phyloP scores from a whole-genome alignment of 345 rosid species.

The Brassica incana region DNA sequence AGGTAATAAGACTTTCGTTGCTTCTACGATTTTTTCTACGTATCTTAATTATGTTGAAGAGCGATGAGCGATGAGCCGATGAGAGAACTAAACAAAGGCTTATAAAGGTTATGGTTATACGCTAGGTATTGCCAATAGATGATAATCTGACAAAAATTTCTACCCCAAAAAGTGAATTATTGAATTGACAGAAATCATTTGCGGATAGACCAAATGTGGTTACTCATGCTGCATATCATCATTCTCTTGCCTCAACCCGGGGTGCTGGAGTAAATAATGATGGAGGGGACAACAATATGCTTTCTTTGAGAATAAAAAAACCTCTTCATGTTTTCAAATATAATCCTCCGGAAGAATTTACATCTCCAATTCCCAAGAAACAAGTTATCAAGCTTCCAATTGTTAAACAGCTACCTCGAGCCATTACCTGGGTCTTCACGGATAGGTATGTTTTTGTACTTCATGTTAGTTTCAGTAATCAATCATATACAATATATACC shows the following conservation, averaged over 20 bases:
- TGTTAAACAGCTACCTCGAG: conserved; percentile 19
- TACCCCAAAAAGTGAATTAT: background rate
- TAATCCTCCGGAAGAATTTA: background rate
- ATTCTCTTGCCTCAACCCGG: background rate
- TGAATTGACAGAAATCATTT: background rate
- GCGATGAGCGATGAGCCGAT: no score
- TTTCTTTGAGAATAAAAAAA: conserved; percentile 6
- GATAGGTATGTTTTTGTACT: conserved; percentile 12
- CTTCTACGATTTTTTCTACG: background rate
- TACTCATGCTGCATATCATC: background rate
- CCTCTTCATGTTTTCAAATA: background rate
- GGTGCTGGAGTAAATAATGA: background rate
- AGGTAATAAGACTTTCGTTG: conserved; percentile 28
- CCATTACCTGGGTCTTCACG: background rate
- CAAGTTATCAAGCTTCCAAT: background rate
- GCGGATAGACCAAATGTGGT: background rate
- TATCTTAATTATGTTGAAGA: background rate
- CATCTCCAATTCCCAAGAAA: background rate
- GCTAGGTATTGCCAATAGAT: background rate
- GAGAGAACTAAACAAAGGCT: background rate
- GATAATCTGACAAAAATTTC: background rate
- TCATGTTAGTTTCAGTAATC: background rate
- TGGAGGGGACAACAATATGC: background rate
- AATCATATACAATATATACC: background rate
- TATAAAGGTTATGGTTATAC: background rate